Conservation (phyloP, 2,329 filamentous ascomycete genomes). For the Sarocladiaceae sp. region DNA sequence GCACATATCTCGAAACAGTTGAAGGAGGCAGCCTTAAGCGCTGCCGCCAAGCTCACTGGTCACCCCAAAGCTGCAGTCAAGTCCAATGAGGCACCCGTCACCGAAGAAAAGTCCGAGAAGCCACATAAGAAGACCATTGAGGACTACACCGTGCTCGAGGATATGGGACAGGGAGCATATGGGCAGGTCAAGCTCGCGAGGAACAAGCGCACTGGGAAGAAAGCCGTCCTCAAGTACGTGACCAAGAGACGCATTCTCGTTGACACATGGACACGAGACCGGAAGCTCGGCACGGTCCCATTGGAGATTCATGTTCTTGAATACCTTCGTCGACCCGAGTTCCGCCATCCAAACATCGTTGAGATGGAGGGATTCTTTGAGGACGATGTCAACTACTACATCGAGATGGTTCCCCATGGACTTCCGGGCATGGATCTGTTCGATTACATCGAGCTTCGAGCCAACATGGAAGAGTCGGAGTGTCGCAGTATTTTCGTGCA, state of each 20-base stretch:
- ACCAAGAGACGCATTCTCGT: conserved; percentile 95
- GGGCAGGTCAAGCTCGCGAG: conserved; percentile 94
- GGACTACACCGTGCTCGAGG: conserved; percentile 88
- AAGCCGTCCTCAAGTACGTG: conserved; percentile 94
- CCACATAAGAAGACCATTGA: conserved; percentile 73
- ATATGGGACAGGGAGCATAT: conserved; percentile 98
- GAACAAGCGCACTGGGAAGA: conserved; percentile 72
- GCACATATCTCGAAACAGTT: conserved; percentile 49
- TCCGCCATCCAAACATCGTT: conserved; percentile 62
- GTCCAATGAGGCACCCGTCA: conserved; percentile 25
- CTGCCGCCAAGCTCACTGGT: conserved; percentile 47
- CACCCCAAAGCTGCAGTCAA: conserved; percentile 19
- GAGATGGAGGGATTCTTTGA: conserved; percentile 71
- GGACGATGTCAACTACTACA: conserved; percentile 92
- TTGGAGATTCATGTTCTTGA: conserved; percentile 96
- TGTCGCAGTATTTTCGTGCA: conserved; percentile 94
- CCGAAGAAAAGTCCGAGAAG: conserved; percentile 28
- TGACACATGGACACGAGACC: conserved; percentile 95
- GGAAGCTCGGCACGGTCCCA: conserved; percentile 86
- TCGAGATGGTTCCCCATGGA: conserved; percentile 94
- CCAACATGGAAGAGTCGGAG: conserved; percentile 93
- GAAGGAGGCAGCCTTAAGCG: conserved; percentile 49
- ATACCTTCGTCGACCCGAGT: conserved; percentile 71
- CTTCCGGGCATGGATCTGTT: conserved; percentile 97
- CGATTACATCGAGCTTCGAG: conserved; percentile 93